Base-by-base conservation (phyloP, 1,139 yeast species). In the Suhomyces wounanorum region DNA sequence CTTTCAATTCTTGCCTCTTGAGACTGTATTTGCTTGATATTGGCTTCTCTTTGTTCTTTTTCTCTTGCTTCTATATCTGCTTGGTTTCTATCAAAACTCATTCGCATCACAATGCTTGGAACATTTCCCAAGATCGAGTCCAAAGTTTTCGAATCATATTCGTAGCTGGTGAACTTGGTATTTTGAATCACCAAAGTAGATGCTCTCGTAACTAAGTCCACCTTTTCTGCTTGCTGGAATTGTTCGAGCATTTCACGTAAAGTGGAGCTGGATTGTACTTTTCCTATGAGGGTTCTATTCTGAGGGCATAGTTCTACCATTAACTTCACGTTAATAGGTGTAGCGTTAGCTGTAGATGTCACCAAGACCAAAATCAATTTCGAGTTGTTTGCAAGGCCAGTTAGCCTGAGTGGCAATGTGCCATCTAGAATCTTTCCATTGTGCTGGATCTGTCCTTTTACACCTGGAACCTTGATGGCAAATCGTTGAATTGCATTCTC, bases 331-430 rank as follows among this genome's bases (percentile, higher is more conserved):
- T 51, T 55, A 14, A 55, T 47, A 8, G 49, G 49, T 8, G 31
- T 46, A 10, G 16, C 8, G n/a, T 26, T 14, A 6, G 26, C 41
- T 8, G 37, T 44, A 10, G 40, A 50, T 14, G 57, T 55, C 9
- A 57, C 59, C 16, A 65, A 51, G 50, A 62, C 61, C 30, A 68
- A 56, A 26, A 57, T 58, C 36, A 77, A 56, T 49, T 66, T 70
- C 17, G 70, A 59, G 57, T 68, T 75, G 50, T 70, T 73, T 30
- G 66, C 54, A 21, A 76, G 59, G 28, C 62, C 64, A 7, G 77
- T 67, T 48, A 72, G 64, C 44, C 78, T 59, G 14, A 76, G 54
- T 0, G 77, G 73, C 31, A 70, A 59, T 13, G 72, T 55, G 1
- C 60, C 54, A 51, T 75, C 79, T 26, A 75, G 55, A 14, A 53